Base-by-base conservation (phyloP, 257 asterid genomes). In the Solanum microdontum region DNA sequence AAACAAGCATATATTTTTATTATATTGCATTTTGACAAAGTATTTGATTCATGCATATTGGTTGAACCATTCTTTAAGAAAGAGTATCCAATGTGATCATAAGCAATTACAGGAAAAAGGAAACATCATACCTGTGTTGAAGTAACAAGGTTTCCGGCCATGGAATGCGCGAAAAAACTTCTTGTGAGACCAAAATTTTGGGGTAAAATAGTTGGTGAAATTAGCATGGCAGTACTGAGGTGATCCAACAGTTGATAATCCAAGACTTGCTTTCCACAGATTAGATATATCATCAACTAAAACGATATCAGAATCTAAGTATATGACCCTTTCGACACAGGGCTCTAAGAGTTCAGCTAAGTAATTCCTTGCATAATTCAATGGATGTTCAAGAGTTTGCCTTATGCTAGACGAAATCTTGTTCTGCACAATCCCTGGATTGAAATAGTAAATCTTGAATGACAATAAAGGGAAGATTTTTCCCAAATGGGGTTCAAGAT, bases 221-320 rank as follows among this genome's bases (percentile, higher is more conserved):
- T 94, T 94, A 26, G 94, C 94, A 88, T 92, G 94, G 86, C 96
- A 94, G 55, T 94, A 94, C 26, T 93, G 95, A 36, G 98, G 98
- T 30, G 96, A 93, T 26, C 95, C 98, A 85, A 94, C 75, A 14
- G 94, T 91, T 77, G 86, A 89, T 19, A 80, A 28, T 37, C 90
- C 93, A 19, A 94, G 74, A 43, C 83, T 82, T 12, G 91, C 88
- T 10, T 75, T 77, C 98, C 95, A 94, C 1, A 94, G 93, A 92
- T 91, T 93, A 2, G 90, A 87, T 3, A 94, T 84, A 37, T 94
- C 96, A 62, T 94, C 98, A 3, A 94, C 94, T 45, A 93, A 87
- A 40, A 94, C 90, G 70, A 94, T 91, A 90, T 94, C 98, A 26
- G 98, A 94, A 82, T 94, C 98, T 72, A 94, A 77, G 83, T 94